Evolutionary conservation across 2,329 filamentous ascomycete species (phyloP).

Genomic region (Graphilbum sp.): DNA sequence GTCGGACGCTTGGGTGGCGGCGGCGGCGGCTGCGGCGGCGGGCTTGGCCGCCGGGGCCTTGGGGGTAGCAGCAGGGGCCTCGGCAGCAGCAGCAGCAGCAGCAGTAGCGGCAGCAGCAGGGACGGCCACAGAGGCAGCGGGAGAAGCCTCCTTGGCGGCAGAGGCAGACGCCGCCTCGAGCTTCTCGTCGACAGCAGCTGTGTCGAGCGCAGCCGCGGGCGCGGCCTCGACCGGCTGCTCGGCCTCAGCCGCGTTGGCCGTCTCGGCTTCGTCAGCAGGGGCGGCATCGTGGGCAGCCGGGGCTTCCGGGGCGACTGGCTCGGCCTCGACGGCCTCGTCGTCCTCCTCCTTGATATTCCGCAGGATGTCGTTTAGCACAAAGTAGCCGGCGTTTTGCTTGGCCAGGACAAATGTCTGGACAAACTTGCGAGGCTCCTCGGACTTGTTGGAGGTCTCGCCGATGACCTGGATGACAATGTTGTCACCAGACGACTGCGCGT

Average conservation of each 20-base stretch:
- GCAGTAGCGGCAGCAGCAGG: background rate
- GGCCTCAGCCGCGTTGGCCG: conserved; percentile 26
- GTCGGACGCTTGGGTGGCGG: conserved; percentile 18
- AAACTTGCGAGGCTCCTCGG: conserved; percentile 82
- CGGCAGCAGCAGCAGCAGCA: background rate
- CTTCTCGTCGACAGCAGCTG: conserved; percentile 53
- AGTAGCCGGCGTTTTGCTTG: conserved; percentile 91
- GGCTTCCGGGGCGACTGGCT: conserved; percentile 10
- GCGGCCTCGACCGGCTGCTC: conserved; percentile 16
- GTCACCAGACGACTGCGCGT: conserved; percentile 80
- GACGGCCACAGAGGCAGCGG: conserved; percentile 25
- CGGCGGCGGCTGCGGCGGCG: conserved; percentile 13
- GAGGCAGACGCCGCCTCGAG: conserved; percentile 43
- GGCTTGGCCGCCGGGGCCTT: conserved; percentile 17
- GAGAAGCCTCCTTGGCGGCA: conserved; percentile 16
- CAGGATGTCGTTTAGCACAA: conserved; percentile 96
- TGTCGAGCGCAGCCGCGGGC: conserved; percentile 21
- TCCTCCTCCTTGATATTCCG: conserved; percentile 76
- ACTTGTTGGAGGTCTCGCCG: conserved; percentile 92
- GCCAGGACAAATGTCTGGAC: conserved; percentile 96
- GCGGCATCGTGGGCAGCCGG: conserved; percentile 14
- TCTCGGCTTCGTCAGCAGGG: conserved; percentile 17
- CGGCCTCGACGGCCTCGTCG: conserved; percentile 48
- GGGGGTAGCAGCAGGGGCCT: background rate
- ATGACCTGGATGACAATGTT: conserved; percentile 98